Conservation (phyloP, 345 rosid species). For the Eucalyptus pumila region DNA sequence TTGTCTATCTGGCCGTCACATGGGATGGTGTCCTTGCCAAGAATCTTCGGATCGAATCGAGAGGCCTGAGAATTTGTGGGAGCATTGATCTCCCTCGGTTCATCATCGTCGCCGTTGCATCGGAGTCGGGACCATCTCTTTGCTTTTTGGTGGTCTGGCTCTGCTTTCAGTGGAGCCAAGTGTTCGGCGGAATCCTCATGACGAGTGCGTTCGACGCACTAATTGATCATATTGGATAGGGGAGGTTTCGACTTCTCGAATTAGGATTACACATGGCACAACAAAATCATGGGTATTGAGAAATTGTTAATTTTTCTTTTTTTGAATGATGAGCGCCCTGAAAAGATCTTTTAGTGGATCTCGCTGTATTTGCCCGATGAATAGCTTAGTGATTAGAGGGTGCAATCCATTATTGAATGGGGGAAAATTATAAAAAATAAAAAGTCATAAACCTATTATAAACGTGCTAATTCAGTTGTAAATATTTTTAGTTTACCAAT, state of each 20-base stretch:
- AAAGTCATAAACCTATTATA: too few species aligned
- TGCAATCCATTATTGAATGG: neutral
- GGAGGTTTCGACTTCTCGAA: neutral
- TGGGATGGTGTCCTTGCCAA: neutral
- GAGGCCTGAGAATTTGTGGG: neutral
- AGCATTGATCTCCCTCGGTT: neutral
- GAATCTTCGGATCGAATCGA: neutral
- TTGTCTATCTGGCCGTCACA: neutral
- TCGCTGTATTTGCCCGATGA: fast-evolving
- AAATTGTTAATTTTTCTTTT: neutral
- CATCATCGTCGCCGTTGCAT: neutral
- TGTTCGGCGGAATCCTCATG: neutral
- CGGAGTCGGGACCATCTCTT: neutral
- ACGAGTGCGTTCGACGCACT: neutral
- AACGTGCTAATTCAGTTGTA: fast-evolving
- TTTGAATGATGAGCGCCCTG: neutral
- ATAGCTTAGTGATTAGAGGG: too few species aligned
- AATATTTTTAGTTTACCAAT: fast-evolving
- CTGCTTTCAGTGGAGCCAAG: neutral
- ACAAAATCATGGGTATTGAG: neutral
- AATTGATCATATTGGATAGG: neutral
- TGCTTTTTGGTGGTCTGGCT: neutral
- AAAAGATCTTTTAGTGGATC: neutral
- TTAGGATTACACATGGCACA: neutral
- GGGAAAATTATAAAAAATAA: too few species aligned